Evolutionary conservation across 2,329 filamentous ascomycete species (phyloP).

Genomic region (Fusarium subtropicale): DNA sequence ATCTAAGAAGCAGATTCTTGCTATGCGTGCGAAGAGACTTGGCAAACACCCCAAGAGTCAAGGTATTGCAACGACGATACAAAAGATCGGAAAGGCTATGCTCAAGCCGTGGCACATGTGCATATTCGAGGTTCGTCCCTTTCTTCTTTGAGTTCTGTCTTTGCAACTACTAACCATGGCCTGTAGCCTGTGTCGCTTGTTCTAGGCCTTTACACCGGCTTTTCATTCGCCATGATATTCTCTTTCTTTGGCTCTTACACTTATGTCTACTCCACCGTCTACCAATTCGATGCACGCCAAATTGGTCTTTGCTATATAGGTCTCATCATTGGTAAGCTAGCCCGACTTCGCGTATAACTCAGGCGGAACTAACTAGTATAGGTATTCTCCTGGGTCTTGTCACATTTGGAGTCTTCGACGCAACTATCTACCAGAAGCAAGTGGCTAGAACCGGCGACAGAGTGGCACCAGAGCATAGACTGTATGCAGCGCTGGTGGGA

Average conservation of each 20-base stretch:
- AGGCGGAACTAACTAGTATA: not conserved
- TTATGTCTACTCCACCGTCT: constrained; percentile 9
- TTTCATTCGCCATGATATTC: constrained; percentile 23
- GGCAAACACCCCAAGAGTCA: not conserved
- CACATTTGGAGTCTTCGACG: constrained; percentile 13
- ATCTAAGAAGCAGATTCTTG: constrained; percentile 8
- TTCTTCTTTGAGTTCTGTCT: accelerated
- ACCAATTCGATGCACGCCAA: constrained; percentile 7
- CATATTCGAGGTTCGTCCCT: constrained; percentile 3
- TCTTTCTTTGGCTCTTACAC: constrained; percentile 18
- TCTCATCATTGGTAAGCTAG: constrained; percentile 3
- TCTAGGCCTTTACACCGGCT: constrained; percentile 14
- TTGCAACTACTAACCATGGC: not conserved
- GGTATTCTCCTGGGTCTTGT: constrained; percentile 10
- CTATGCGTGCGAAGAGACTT: not conserved
- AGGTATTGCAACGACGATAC: not conserved
- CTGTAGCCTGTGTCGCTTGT: constrained; percentile 4
- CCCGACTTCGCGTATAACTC: not conserved
- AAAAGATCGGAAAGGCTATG: constrained; percentile 6
- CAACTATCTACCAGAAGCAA: constrained; percentile 14
- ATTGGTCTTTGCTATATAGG: constrained; percentile 20
- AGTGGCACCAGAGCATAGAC: constrained; percentile 5
- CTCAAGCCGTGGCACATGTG: constrained; percentile 24
- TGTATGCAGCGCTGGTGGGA: constrained; percentile 11
- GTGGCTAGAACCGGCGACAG: constrained; percentile 9